These are phyloP conservation scores for Pleoardoris graminearum DNA, from an alignment of 2,329 filamentous ascomycete genomes.

Conservation along the genomic window DNA sequence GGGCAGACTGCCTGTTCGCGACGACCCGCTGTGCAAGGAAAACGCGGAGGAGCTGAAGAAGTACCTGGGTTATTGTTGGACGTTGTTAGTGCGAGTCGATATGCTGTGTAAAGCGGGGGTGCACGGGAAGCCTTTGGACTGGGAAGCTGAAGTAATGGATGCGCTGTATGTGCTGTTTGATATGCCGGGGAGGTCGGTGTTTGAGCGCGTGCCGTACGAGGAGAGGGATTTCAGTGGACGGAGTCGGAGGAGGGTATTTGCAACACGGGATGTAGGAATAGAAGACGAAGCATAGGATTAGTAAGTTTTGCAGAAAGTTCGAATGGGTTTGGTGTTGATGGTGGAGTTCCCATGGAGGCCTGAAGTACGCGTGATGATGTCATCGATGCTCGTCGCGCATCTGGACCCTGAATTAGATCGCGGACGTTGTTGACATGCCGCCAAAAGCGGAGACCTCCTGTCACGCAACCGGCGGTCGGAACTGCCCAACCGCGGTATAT, in stretches of 20 bases:
- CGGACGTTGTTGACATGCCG: slow-evolving; percentile 11
- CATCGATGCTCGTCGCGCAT: slow-evolving; percentile 32
- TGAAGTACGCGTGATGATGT: slow-evolving; percentile 22
- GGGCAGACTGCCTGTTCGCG: neutral
- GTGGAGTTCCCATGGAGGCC: too few relatives aligned
- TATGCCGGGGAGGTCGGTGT: neutral
- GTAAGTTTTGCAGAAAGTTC: too few relatives aligned
- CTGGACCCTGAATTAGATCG: slow-evolving; percentile 17
- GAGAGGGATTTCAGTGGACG: neutral
- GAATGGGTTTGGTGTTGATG: neutral
- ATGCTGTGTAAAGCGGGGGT: slow-evolving; percentile 3
- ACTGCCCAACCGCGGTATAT: neutral
- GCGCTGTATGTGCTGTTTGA: neutral
- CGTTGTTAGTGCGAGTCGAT: neutral
- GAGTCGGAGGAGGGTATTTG: neutral
- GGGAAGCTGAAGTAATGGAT: neutral
- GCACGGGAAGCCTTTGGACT: neutral
- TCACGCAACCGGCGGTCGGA: neutral
- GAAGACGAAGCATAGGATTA: too few relatives aligned
- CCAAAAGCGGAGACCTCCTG: neutral
- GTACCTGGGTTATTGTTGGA: slow-evolving; percentile 11
- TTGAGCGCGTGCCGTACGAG: neutral
- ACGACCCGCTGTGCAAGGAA: slow-evolving; percentile 12
- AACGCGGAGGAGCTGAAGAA: slow-evolving; percentile 15
- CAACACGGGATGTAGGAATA: too few relatives aligned